A percentile compares a stretch with the other conserved stretches of the same genome.
phyloP scores from a whole-genome alignment of 768 basidiomycete genomes.

The Cantharellus anzutake region DNA sequence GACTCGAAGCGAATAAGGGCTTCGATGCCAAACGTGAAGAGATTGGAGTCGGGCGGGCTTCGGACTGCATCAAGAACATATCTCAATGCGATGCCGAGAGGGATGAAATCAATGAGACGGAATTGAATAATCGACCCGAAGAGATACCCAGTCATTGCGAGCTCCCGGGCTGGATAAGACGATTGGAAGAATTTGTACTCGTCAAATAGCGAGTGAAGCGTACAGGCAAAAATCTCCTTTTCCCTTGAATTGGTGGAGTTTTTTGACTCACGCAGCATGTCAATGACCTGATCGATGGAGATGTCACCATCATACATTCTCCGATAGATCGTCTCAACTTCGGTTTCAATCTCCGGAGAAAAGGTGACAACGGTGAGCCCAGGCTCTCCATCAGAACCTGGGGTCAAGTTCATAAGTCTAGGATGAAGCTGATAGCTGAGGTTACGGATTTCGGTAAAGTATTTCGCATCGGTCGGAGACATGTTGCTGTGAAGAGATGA shows the following conservation, averaged over 20 bases:
- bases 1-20: constrained; percentile 77
- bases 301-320: constrained; percentile 96
- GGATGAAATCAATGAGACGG: constrained; percentile 81
- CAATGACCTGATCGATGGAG: constrained; percentile 84
- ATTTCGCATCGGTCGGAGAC: constrained; percentile 59
- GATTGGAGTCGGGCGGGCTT: constrained; percentile 75
- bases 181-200: constrained; percentile 99
- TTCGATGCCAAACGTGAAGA: constrained; percentile 90
- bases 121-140: constrained; percentile 93
- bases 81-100: constrained; percentile 89
- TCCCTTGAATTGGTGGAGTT: constrained; percentile 65
- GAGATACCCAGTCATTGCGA: constrained; percentile 87
- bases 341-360: constrained; percentile 70
- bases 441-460: constrained; percentile 82
- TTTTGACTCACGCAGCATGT: constrained; percentile 71
- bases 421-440: constrained; percentile 89
- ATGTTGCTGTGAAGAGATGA: constrained; percentile 36
- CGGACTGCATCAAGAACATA: constrained; percentile 89
- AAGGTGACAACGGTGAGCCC: constrained; percentile 82
- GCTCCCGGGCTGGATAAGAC: constrained; percentile 82
- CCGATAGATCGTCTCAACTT: constrained; percentile 91
- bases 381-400: constrained; percentile 73
- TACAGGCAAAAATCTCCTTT: constrained; percentile 97
- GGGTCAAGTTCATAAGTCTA: constrained; percentile 82
- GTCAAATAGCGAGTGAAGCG: constrained; percentile 98